phyloP scores from a whole-genome alignment of 805 yeast species.

The Groenewaldozyma salmanticensis region DNA sequence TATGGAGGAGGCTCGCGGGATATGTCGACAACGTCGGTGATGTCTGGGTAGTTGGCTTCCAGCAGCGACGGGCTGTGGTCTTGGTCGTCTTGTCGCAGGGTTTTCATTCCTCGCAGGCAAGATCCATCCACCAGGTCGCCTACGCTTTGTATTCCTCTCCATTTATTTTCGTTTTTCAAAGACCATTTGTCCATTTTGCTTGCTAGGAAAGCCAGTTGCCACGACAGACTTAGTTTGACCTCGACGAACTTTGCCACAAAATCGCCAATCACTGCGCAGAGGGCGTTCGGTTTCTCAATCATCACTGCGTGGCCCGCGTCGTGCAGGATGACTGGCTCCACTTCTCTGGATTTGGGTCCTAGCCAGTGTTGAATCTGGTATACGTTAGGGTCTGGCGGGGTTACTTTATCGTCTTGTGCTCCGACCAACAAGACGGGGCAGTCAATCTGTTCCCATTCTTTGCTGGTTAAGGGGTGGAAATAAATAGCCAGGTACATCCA shows the following conservation, averaged over 20 bases:
- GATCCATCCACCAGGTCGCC: conserved; percentile 29
- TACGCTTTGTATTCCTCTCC: conserved; percentile 48
- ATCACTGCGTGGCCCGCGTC: conserved; percentile 59
- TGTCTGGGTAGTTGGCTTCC: conserved; percentile 41
- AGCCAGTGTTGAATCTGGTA: conserved; percentile 25
- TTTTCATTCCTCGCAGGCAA: conserved; percentile 62
- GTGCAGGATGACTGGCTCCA: conserved; percentile 28
- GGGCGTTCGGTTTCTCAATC: conserved; percentile 51
- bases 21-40: conserved; percentile 57
- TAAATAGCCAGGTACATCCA: conserved; percentile 47
- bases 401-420: conserved; percentile 48
- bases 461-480: conserved; percentile 33
- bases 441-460: conserved; percentile 35
- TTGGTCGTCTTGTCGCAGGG: conserved; percentile 54
- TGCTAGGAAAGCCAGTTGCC: conserved; percentile 51
- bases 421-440: conserved; percentile 47
- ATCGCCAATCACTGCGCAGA: conserved; percentile 51
- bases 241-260: conserved; percentile 44
- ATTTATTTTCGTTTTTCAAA: conserved; percentile 61
- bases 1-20: conserved; percentile 59
- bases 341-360: conserved; percentile 22
- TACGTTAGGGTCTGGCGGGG: conserved; percentile 36
- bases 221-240: conserved; percentile 51
- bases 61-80: conserved; percentile 48
- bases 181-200: conserved; percentile 67